phyloP scores from a whole-genome alignment of 345 rosid genomes.

The Eucalyptus pumila region DNA sequence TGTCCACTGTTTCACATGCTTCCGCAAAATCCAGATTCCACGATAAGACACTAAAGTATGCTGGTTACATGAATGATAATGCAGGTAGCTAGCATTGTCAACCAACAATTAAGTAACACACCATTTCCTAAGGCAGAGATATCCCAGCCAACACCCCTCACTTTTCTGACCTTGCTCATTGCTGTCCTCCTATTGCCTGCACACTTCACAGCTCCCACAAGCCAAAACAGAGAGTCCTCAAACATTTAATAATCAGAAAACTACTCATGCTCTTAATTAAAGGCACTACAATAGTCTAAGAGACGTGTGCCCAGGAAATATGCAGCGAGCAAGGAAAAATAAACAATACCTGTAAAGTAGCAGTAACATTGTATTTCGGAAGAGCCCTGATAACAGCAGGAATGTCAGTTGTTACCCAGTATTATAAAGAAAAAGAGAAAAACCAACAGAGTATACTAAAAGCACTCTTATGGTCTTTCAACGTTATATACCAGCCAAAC shows the following conservation, averaged over 20 bases:
- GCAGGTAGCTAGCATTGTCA: not conserved
- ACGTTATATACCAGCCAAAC: not conserved
- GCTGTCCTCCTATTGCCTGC: constrained; percentile 99
- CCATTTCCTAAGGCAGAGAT: constrained; percentile 92
- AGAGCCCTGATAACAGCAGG: constrained; percentile 40
- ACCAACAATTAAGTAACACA: constrained; percentile 4
- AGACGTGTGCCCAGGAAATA: not conserved
- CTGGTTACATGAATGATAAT: not conserved
- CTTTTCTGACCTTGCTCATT: constrained; percentile 74
- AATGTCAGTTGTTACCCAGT: not conserved
- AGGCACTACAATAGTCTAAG: not conserved
- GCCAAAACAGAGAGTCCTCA: not conserved
- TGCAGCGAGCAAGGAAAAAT: not conserved
- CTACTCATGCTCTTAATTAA: not conserved
- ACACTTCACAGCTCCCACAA: constrained; percentile 33
- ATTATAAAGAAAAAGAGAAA: not conserved
- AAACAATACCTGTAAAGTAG: constrained; percentile 68
- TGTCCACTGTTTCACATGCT: not conserved
- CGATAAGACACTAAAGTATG: not conserved
- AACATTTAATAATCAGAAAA: not conserved
- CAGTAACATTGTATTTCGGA: constrained; percentile 65
- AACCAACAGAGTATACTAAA: not conserved
- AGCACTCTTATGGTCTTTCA: not conserved
- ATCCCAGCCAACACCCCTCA: constrained; percentile 97
- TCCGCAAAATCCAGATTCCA: not conserved